Percentiles rank a stretch among this genome's conserved stretches.
These are phyloP conservation scores for Allium fistulosum DNA, from an alignment of 106 monocot species.

Conservation along the genomic window DNA sequence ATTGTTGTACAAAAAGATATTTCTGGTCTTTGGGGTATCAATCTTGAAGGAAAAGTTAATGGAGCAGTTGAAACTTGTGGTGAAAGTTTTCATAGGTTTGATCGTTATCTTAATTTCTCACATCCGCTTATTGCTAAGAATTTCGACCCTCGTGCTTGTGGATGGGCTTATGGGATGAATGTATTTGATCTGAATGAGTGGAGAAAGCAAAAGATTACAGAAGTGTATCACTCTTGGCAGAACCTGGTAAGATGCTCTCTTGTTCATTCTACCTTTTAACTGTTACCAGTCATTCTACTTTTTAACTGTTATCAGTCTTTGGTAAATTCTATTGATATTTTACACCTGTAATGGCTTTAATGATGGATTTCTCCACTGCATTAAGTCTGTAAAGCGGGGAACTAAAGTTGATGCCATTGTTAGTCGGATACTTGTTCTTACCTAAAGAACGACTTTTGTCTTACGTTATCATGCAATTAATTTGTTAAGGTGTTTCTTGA, in stretches of 20 bases:
- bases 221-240: constrained; percentile 56
- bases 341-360: no score
- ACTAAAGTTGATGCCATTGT: no score
- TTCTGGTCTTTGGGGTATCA: constrained; percentile 33
- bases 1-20: constrained; percentile 51
- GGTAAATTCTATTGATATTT: no score
- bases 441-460: no score
- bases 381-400: no score
- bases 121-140: constrained; percentile 51
- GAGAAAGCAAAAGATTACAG: constrained; percentile 56
- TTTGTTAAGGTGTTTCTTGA: no score
- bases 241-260: constrained; percentile 20
- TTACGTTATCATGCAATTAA: no score
- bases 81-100: constrained; percentile 47
- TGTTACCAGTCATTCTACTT: no score
- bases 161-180: constrained; percentile 65
- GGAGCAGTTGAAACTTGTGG: constrained; percentile 60
- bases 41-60: constrained; percentile 46
- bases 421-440: no score
- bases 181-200: constrained; percentile 53
- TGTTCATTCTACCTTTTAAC: no score
- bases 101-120: constrained; percentile 55
- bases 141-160: constrained; percentile 48
- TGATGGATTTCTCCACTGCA: no score
- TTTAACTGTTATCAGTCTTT: no score